Percentiles rank a stretch among this genome's conserved stretches.
Conservation (phyloP, 768 basidiomycete species). For the Podaxis sp. region DNA sequence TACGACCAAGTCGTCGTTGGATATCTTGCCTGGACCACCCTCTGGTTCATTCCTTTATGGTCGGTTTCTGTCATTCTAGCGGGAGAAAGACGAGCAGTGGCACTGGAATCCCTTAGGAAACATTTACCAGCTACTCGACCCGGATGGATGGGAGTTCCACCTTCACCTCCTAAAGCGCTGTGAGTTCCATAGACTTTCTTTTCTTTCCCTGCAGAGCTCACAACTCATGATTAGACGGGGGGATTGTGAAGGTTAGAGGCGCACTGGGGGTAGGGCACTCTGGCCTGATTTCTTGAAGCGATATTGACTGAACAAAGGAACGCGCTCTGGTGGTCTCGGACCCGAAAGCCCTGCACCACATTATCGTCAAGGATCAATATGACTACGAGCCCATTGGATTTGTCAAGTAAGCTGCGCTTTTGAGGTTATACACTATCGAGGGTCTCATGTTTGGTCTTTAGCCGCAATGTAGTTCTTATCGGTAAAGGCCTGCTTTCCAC, state of each 20-base stretch:
- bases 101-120: constrained; percentile 28
- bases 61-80: background rate
- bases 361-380: constrained; percentile 40
- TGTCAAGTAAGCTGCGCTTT: constrained; percentile 21
- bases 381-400: constrained; percentile 25
- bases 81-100: background rate
- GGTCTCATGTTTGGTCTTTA: background rate
- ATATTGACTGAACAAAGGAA: background rate
- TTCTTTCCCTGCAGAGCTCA: background rate
- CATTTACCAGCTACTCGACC: constrained; percentile 31
- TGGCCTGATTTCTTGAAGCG: background rate
- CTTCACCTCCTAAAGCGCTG: constrained; percentile 32
- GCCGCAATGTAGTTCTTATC: constrained; percentile 22
- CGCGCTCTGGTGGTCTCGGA: constrained; percentile 27
- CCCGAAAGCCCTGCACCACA: constrained; percentile 44
- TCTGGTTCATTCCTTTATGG: constrained; percentile 13
- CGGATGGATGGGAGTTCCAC: constrained; percentile 38
- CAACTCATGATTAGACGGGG: constrained; percentile 24
- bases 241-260: constrained; percentile 32
- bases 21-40: constrained; percentile 16
- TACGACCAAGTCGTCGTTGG: constrained; percentile 7
- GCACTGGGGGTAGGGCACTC: constrained; percentile 30
- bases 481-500: constrained; percentile 24
- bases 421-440: background rate
- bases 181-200: constrained; percentile 13